Percentiles rank a stretch among this genome's conserved stretches.
Evolutionary conservation across 73 alveolate genomes (phyloP).

Genomic region (Tetrahymena elliotti): DNA sequence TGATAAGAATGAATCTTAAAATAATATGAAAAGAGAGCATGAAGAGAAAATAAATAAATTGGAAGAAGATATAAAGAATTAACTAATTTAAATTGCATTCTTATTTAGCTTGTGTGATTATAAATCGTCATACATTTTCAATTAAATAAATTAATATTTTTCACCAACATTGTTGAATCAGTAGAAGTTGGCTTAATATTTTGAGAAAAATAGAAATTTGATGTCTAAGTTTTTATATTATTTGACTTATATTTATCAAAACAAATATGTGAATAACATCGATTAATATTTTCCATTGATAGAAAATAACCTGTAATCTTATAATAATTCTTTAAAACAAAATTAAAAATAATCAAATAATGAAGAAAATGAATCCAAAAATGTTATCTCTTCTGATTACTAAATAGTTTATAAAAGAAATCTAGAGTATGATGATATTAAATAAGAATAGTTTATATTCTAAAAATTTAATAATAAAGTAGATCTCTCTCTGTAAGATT

Average conservation of each 20-base stretch:
- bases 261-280: neutral
- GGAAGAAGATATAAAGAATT: neutral
- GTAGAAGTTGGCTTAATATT: neutral
- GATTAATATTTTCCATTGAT: neutral
- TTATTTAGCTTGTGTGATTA: neutral
- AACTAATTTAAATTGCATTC: neutral
- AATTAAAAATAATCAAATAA: neutral
- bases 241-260: neutral
- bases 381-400: neutral
- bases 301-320: neutral
- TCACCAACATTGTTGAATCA: neutral
- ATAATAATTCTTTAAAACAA: neutral
- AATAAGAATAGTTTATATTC: neutral
- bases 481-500: neutral
- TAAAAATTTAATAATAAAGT: neutral
- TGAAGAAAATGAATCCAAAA: neutral
- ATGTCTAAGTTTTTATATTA: neutral
- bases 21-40: neutral
- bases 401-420: neutral
- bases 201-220: neutral
- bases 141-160: neutral
- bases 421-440: neutral
- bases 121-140: neutral
- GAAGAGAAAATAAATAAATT: neutral
- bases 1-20: neutral